Evolutionary conservation across 176 grass and related monocot species (phyloP).

Genomic region (Cymbopogon citratus): DNA sequence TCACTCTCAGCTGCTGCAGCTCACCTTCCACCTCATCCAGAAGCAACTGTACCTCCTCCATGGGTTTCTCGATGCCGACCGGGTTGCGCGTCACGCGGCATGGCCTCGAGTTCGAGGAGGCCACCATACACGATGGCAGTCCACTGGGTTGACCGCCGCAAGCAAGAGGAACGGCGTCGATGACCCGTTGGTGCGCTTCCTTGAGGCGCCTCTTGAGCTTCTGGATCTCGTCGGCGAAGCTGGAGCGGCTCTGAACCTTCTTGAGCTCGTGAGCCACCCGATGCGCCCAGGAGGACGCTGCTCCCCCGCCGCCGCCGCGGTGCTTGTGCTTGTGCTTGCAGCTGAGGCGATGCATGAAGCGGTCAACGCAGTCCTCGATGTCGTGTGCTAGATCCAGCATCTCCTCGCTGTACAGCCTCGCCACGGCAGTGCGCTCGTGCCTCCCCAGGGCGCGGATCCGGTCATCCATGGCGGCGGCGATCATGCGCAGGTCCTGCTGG

Average conservation of each 20-base stretch:
- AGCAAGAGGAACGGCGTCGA: background rate
- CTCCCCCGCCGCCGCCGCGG: background rate
- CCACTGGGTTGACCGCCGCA: background rate
- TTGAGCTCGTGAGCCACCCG: constrained; percentile 16
- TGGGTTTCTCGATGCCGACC: background rate
- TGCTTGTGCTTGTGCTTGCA: constrained; percentile 19
- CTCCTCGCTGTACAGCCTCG: background rate
- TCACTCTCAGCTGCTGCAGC: constrained; percentile 4
- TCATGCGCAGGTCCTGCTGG: constrained; percentile 32
- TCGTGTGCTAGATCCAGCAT: constrained; percentile 28
- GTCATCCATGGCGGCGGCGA: constrained; percentile 36
- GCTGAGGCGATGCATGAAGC: constrained; percentile 15
- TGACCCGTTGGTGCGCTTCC: constrained; percentile 8
- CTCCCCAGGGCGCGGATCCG: background rate
- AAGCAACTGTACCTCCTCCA: constrained; percentile 1
- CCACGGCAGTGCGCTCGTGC: background rate
- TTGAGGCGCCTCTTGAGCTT: constrained; percentile 25
- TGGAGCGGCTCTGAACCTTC: constrained; percentile 12
- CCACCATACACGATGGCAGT: background rate
- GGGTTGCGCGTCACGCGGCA: background rate
- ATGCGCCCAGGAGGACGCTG: background rate
- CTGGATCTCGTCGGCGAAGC: constrained; percentile 16
- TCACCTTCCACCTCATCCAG: constrained; percentile 29
- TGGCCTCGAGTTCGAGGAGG: background rate
- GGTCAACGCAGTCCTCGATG: constrained; percentile 39